Evolutionary conservation across 495 filamentous ascomycete genomes (phyloP), one percentile per base, ranked within the genome.

Genomic region (Aspergillus nanangensis): DNA sequence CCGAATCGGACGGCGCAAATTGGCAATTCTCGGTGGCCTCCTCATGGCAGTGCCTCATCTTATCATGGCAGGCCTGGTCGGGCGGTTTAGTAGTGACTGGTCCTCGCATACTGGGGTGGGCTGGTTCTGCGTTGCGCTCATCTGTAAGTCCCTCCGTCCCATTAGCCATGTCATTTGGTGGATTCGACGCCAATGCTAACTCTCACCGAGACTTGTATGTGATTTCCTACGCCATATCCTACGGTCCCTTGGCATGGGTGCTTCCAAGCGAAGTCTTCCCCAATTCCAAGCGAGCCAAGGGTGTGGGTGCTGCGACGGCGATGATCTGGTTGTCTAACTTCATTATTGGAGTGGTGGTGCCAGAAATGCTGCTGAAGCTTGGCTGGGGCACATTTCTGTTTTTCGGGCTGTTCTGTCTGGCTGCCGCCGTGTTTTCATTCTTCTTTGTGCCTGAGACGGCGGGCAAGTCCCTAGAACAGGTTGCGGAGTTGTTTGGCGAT

Each of bases 251-350:
- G 8, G 49, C 44, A 1, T 60, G 57, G 57, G 48, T 51, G 8
- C 37, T 60, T 3, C 53, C 57, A n/a, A 46, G 53, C 5, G 53
- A 60, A 35, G 50, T 60, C 3, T 60, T 52, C 31, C 53, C 53
- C 8, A 56, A 41, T 25, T 53, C 53, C 18, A 47, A 43, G 22
- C 47, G 53, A 31, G 47, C 53, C 3, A 60, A 60, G 35, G 50
- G 53, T 5, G 57, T 56, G 2, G 50, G 46, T 22, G 36, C 42
- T 13, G 57, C 50, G 11, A 60, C 53, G 10, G 43, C 42, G 7
- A 45, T 47, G 19, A 60, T 44, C 17, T 48, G 39, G 50, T 17
- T 47, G 21, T 11, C 43, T 4, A 47, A 52, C 20, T 52, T 55
- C 34, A 47, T 51, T 10, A 47, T 50, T 15, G 38, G 52, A 5